phyloP scores from a whole-genome alignment of 257 asterid species.

The Catharanthus roseus region DNA sequence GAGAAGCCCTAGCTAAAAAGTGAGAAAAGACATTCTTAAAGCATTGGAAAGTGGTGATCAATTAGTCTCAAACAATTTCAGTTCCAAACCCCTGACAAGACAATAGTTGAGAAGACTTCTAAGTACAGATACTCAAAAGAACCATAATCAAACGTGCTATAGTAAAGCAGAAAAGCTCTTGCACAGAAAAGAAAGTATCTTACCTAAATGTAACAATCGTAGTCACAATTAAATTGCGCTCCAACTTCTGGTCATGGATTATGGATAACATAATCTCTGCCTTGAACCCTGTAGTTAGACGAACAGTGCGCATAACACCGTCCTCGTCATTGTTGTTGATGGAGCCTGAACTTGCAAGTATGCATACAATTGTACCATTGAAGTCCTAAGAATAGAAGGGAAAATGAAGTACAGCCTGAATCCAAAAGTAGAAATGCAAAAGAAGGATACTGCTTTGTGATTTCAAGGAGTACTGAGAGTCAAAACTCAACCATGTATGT shows the following conservation, averaged over 20 bases:
- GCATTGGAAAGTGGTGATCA: background rate
- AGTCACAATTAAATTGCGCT: constrained; percentile 50
- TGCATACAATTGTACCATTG: constrained; percentile 63
- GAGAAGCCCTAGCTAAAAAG: background rate
- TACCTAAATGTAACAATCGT: constrained; percentile 77
- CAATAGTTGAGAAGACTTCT: background rate
- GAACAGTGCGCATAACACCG: constrained; percentile 44
- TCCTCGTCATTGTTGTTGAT: constrained; percentile 41
- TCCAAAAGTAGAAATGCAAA: constrained; percentile 12
- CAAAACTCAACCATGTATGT: constrained; percentile 7
- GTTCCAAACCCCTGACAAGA: background rate
- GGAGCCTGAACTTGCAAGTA: constrained; percentile 66
- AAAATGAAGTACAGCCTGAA: constrained; percentile 1
- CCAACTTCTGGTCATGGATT: constrained; percentile 52
- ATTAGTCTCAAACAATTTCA: background rate
- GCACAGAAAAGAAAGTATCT: constrained; percentile 25
- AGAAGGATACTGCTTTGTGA: constrained; percentile 5
- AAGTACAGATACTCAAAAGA: background rate
- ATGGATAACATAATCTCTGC: constrained; percentile 52
- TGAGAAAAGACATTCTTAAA: background rate
- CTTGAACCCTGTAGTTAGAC: constrained; percentile 43
- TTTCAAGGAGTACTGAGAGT: background rate
- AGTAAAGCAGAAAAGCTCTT: background rate
- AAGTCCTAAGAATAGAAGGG: constrained; percentile 46
- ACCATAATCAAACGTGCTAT: background rate